These are phyloP conservation scores for Leishmania major DNA, from an alignment of 208 protist genomes.

Conservation along the genomic window DNA sequence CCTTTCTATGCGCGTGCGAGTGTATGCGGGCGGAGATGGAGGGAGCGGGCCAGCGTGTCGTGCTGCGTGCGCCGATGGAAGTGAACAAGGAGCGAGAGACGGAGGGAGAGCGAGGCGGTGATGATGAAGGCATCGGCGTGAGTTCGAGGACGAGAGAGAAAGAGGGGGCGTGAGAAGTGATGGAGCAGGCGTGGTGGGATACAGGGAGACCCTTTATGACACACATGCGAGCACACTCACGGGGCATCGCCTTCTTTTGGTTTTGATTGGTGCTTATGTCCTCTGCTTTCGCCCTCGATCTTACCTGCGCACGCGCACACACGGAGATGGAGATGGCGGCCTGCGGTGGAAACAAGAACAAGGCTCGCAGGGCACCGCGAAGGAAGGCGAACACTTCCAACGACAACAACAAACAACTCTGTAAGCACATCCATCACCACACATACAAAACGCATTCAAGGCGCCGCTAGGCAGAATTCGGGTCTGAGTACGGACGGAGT, in stretches of 20 bases:
- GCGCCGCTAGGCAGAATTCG: slow-evolving; percentile 18
- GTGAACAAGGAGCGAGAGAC: background rate
- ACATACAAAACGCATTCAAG: background rate
- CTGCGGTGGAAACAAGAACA: background rate
- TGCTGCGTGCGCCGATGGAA: background rate
- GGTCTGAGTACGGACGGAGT: slow-evolving; percentile 67
- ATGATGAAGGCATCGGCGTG: background rate
- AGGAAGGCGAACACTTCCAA: background rate
- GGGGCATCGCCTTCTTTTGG: background rate
- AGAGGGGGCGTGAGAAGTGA: background rate
- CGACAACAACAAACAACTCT: background rate
- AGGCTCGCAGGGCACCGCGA: no score
- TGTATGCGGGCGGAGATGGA: background rate
- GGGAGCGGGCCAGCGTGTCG: background rate
- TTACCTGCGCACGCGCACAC: no score
- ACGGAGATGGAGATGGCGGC: background rate
- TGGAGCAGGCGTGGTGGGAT: background rate
- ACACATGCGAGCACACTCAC: background rate
- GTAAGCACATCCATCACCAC: background rate
- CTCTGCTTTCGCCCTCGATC: no score
- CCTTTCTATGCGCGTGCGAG: background rate
- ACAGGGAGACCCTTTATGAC: background rate
- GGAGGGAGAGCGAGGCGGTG: background rate
- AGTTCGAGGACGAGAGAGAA: background rate
- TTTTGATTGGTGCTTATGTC: background rate